Evolutionary conservation across 192 early-diverging fungal genomes (phyloP).

Genomic region (Podila epigama): DNA sequence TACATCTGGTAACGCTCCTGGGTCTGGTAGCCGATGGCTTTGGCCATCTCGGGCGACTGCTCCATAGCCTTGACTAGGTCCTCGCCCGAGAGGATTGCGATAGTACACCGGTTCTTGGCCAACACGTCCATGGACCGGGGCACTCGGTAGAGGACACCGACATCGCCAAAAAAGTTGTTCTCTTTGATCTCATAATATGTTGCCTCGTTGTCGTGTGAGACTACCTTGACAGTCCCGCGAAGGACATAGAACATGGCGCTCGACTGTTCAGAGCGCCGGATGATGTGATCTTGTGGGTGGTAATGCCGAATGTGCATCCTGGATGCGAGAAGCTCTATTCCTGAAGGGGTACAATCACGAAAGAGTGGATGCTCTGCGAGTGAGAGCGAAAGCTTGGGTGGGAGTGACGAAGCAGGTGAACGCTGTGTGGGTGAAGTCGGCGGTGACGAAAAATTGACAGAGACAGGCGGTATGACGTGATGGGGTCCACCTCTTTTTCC

Average conservation of each 20-base stretch:
- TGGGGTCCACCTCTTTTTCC: no score
- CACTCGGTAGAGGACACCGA: slow-evolving; percentile 76
- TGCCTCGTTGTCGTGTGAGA: slow-evolving; percentile 57
- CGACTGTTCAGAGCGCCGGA: slow-evolving; percentile 50
- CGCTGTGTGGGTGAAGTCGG: slow-evolving; percentile 26
- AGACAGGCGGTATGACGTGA: not conserved
- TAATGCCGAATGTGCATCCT: slow-evolving; percentile 50
- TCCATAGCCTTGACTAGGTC: slow-evolving; percentile 60
- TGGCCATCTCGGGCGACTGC: slow-evolving; percentile 68
- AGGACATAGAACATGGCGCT: slow-evolving; percentile 65
- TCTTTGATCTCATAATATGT: slow-evolving; percentile 64
- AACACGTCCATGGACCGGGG: slow-evolving; percentile 76
- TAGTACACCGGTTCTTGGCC: slow-evolving; percentile 67
- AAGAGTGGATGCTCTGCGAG: slow-evolving; percentile 43
- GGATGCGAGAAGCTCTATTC: slow-evolving; percentile 34
- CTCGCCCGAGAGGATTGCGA: slow-evolving; percentile 70
- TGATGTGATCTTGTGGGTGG: slow-evolving; percentile 47
- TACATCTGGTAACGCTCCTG: slow-evolving; percentile 65
- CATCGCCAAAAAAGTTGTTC: slow-evolving; percentile 82
- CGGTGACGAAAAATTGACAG: slow-evolving; percentile 18
- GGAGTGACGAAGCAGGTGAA: slow-evolving; percentile 7
- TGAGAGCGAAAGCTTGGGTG: slow-evolving; percentile 32
- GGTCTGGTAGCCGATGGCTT: slow-evolving; percentile 64
- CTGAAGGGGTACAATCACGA: slow-evolving; percentile 15
- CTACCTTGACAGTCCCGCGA: slow-evolving; percentile 56